Evolutionary conservation across 441 rosid genomes (phyloP).

Genomic region (Populus hybrid): DNA sequence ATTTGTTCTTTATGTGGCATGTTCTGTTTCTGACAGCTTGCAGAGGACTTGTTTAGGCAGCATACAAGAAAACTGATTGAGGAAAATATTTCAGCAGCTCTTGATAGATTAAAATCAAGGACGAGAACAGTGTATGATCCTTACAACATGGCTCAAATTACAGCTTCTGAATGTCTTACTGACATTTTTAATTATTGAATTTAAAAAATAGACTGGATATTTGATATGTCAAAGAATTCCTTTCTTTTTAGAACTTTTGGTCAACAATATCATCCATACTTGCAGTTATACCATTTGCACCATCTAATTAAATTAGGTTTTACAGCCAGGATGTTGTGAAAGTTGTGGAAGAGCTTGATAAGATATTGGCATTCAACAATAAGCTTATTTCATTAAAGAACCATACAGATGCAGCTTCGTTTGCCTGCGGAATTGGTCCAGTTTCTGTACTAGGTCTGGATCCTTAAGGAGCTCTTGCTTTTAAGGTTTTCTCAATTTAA

Average conservation of each 20-base stretch:
- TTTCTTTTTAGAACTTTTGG: not conserved
- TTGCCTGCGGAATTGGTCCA: slow-evolving; percentile 84
- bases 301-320: slow-evolving; percentile 27
- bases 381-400: slow-evolving; percentile 62
- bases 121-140: slow-evolving; percentile 62
- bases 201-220: not conserved
- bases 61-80: slow-evolving; percentile 60
- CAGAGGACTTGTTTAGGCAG: slow-evolving; percentile 78
- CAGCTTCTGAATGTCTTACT: not conserved
- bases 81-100: slow-evolving; percentile 69
- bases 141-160: slow-evolving; percentile 12
- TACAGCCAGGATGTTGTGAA: slow-evolving; percentile 60
- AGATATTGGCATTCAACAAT: slow-evolving; percentile 68
- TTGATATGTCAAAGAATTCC: slow-evolving; percentile 3
- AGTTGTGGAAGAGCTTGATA: slow-evolving; percentile 78
- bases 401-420: slow-evolving; percentile 61
- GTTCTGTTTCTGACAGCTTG: slow-evolving; percentile 56
- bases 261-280: no score
- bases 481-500: slow-evolving; percentile 14
- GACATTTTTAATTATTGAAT: not conserved
- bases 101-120: slow-evolving; percentile 69
- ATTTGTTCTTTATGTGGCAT: not conserved
- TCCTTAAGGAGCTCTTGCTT: slow-evolving; percentile 15
- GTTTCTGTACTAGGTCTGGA: slow-evolving; percentile 72
- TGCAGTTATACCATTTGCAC: slow-evolving; percentile 1